Evolutionary conservation across 1,139 yeast species (phyloP).

Genomic region (Zygosaccharomyces pseudobailii): DNA sequence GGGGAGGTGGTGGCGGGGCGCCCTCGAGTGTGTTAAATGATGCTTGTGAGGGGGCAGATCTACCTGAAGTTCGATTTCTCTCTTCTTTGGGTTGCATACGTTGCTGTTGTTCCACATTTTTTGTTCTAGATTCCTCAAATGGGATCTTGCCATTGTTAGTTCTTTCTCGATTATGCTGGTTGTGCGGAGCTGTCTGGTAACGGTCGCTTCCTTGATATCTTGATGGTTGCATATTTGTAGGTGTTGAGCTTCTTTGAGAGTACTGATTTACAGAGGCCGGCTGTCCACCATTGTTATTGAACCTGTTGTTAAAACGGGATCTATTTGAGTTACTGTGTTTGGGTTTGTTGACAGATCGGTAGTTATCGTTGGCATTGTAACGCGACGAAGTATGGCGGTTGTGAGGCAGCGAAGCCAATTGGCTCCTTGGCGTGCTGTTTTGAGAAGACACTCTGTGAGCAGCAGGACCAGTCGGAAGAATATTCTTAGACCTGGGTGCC

Average conservation of each 20-base stretch:
- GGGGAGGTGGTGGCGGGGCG: not conserved
- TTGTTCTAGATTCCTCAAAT: not conserved
- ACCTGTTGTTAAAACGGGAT: slow-evolving; percentile 6
- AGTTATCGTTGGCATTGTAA: not conserved
- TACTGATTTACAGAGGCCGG: not conserved
- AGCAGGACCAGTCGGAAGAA: not conserved
- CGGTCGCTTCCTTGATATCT: slow-evolving; percentile 8
- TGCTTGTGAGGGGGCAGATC: not conserved
- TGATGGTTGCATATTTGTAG: slow-evolving; percentile 3
- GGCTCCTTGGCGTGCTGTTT: not conserved
- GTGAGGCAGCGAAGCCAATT: not conserved
- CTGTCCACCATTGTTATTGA: slow-evolving; percentile 3
- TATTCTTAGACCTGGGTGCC: slow-evolving; percentile 5
- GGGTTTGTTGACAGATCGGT: slow-evolving; percentile 1
- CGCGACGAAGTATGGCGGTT: slow-evolving; percentile 7
- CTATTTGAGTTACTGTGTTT: slow-evolving; percentile 1
- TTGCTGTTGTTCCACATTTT: not conserved
- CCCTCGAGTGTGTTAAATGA: not conserved
- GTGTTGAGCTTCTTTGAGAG: not conserved
- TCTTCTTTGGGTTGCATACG: not conserved
- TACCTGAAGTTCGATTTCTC: not conserved
- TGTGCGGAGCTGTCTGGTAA: slow-evolving; percentile 2
- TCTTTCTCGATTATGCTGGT: slow-evolving; percentile 3
- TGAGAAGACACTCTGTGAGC: slow-evolving; percentile 1
- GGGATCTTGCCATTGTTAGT: not conserved